Percentiles rank a stretch among this genome's conserved stretches.
Conservation (phyloP, 148 eudicot species). For the Vaccinium vitisidaea region DNA sequence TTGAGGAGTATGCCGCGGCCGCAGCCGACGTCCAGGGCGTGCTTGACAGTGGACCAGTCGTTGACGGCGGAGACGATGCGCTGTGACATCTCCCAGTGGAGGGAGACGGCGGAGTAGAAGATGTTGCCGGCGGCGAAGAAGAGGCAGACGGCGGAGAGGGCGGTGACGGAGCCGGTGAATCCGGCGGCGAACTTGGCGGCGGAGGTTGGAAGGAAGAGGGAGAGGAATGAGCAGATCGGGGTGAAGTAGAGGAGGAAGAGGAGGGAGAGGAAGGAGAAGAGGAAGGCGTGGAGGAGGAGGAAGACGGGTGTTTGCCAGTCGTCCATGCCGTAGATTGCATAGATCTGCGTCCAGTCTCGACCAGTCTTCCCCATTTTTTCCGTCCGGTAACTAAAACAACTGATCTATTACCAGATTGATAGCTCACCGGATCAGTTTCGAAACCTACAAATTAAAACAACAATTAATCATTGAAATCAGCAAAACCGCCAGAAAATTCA, state of each 20-base stretch:
- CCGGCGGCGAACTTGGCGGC: slow-evolving; percentile 66
- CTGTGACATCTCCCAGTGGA: slow-evolving; percentile 85
- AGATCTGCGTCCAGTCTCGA: slow-evolving; percentile 94
- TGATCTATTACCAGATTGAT: background rate
- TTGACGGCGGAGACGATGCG: slow-evolving; percentile 58
- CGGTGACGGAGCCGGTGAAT: slow-evolving; percentile 71
- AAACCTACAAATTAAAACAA: slow-evolving; percentile 5
- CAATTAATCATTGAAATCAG: background rate
- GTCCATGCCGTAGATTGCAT: slow-evolving; percentile 85
- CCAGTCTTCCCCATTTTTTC: slow-evolving; percentile 54
- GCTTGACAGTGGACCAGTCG: slow-evolving; percentile 76
- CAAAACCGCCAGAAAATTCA: background rate
- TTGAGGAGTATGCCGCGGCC: slow-evolving; percentile 89
- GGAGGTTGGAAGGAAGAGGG: slow-evolving; percentile 32
- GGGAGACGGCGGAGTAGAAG: slow-evolving; percentile 73
- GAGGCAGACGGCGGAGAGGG: slow-evolving; percentile 65
- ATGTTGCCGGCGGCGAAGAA: slow-evolving; percentile 70
- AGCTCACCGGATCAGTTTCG: background rate
- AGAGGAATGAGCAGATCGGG: slow-evolving; percentile 31
- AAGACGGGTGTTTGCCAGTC: slow-evolving; percentile 72
- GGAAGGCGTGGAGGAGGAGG: slow-evolving; percentile 51
- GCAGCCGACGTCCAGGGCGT: slow-evolving; percentile 93
- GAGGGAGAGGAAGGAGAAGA: slow-evolving; percentile 51
- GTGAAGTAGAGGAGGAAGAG: slow-evolving; percentile 55
- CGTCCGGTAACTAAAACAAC: background rate